Base-by-base conservation (phyloP, 768 basidiomycete genomes). In the Lactarius evosmus region DNA sequence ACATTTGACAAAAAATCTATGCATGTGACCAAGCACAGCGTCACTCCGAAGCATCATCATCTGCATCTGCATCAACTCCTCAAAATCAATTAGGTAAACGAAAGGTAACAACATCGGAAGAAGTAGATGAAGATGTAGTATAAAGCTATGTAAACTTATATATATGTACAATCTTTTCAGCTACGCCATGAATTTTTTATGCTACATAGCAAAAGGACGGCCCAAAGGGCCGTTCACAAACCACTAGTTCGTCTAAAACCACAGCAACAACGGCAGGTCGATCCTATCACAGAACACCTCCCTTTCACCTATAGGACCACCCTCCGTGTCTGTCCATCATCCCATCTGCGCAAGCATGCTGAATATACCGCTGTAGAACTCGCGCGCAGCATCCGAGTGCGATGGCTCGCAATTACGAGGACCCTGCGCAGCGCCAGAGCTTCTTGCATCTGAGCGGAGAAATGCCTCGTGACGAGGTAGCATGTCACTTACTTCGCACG, bases 241-340 rank as follows among this genome's bases (percentile, higher is more conserved):
- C n/a, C n/a, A n/a, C 6, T 38, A 17, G 7, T 38, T 38, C 38
- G 6, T 38, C 38, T 38, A 6, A 12, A 11, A n/a, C 22, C 44
- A 46, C n/a, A 22, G 44, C 5, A 11, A n/a, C n/a, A 11, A 46
- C 6, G 38, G 38, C 16, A 38, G 17, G 9, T 3, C 46, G 5
- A 60, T 40, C 29, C 50, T 38, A 7, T 60, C 59, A 50, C 59
- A 60, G 38, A 60, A 60, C n/a, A 60, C 38, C 29, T 30, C 51
- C n/a, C n/a, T n/a, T 33, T 52, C 27, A 3, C 38, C 19, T 36
- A 50, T 12, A 7, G 27, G 49, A 8, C 7, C 11, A 19, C 50
- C 36, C 27, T 36, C 50, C 27, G 12, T 22, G 12, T 29, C 8
- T 3, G 14, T 19, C 50, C 8, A 6, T 29, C 0, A 8, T 32